Evolutionary conservation across 2,329 filamentous ascomycete species (phyloP).

Genomic region (Exophiala sp.): DNA sequence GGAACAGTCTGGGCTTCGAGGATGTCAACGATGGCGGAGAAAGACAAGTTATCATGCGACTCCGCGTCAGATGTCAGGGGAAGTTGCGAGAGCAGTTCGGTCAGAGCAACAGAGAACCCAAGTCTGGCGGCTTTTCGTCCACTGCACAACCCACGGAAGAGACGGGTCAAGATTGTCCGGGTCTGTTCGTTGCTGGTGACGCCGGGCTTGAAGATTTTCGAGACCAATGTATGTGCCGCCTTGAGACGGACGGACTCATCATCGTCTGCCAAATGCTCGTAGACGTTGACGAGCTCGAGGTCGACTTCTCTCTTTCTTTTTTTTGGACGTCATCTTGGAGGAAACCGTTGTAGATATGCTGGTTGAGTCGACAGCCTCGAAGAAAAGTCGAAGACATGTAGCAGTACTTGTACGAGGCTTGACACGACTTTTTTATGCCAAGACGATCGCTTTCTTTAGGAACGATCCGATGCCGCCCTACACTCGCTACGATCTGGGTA

Average conservation of each 20-base stretch:
- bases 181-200: slow-evolving; percentile 39
- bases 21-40: slow-evolving; percentile 43
- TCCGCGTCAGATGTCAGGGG: slow-evolving; percentile 43
- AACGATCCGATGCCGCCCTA: no score
- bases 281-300: slow-evolving; percentile 44
- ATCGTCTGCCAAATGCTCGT: slow-evolving; percentile 45
- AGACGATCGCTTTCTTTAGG: no score
- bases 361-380: no score
- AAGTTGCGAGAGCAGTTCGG: slow-evolving; percentile 69
- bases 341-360: no score
- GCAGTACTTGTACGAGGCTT: no score
- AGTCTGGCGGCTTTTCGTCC: slow-evolving; percentile 80
- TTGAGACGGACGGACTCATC: slow-evolving; percentile 44
- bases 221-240: slow-evolving; percentile 41
- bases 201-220: slow-evolving; percentile 40
- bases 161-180: slow-evolving; percentile 47
- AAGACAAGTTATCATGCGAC: slow-evolving; percentile 34
- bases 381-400: background rate
- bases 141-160: slow-evolving; percentile 85
- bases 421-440: background rate
- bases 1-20: slow-evolving; percentile 49
- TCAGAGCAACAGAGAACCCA: slow-evolving; percentile 83
- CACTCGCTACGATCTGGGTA: no score
- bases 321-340: slow-evolving; percentile 19
- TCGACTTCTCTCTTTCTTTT: slow-evolving; percentile 34